phyloP scores from a whole-genome alignment of 768 basidiomycete genomes.

The Phylloporus sp. region DNA sequence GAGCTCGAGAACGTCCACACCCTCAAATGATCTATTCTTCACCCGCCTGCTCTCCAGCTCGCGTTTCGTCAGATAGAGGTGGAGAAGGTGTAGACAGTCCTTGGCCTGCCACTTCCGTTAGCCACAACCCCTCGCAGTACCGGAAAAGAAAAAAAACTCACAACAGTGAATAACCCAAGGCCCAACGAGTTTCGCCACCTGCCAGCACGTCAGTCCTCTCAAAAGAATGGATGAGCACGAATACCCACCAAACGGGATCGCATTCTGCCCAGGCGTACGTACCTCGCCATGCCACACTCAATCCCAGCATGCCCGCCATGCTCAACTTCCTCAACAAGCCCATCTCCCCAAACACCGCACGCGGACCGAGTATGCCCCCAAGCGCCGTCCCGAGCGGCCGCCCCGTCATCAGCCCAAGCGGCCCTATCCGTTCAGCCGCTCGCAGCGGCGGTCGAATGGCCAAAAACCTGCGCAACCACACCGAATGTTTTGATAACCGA shows the following conservation, averaged over 20 bases:
- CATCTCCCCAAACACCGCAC: constrained; percentile 17
- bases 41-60: constrained; percentile 68
- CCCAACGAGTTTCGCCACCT: constrained; percentile 71
- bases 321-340: constrained; percentile 24
- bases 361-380: constrained; percentile 4
- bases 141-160: constrained; percentile 30
- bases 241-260: constrained; percentile 69
- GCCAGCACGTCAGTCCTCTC: background rate
- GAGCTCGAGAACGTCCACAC: constrained; percentile 61
- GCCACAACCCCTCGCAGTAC: too few relatives aligned
- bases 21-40: constrained; percentile 68
- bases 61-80: constrained; percentile 66
- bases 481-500: constrained; percentile 42
- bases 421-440: constrained; percentile 10
- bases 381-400: constrained; percentile 5
- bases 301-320: constrained; percentile 33
- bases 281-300: constrained; percentile 51
- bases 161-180: constrained; percentile 63
- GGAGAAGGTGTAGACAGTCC: constrained; percentile 63
- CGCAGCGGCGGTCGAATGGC: constrained; percentile 21
- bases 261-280: constrained; percentile 59
- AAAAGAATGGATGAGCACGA: background rate
- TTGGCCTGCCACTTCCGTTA: constrained; percentile 45
- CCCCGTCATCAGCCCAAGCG: constrained; percentile 14
- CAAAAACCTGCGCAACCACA: constrained; percentile 24